Base-by-base conservation (phyloP, 805 yeast genomes). In the Yamadazyma laniorum region DNA sequence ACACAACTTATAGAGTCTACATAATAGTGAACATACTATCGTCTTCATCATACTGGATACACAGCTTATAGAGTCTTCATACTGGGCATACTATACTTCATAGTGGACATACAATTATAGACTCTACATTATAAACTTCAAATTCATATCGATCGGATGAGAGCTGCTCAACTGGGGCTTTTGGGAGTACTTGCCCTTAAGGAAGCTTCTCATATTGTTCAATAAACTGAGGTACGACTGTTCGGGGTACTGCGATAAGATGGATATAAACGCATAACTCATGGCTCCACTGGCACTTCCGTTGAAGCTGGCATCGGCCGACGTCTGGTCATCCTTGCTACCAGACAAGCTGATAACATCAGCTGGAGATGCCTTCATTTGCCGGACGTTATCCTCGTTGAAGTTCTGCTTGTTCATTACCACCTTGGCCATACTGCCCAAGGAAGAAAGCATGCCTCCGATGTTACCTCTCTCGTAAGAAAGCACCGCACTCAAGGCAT, bases 231-330 rank as follows among this genome's bases (percentile, higher is more conserved):
- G 52, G 41, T 59, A 64, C 14, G 59, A 44, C 48, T 64, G 70
- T 43, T 60, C 49, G 6, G 64, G 67, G 35, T 42, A 39, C 22
- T 56, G 56, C 6, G 45, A 36, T 40, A 63, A 43, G 7, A 54
- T 55, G 30, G 53, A 50, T 29, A 63, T 61, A 43, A 64, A 63
- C 2, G 67, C 53, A 63, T 64, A 63, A 38, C 63, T 55, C 70
- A 64, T 64, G 17, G 70, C 70, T 14, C 70, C 70, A 12, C 67
- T 63, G 26, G 56, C 56, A 35, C 35, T 51, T n/a, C 69, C 69
- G 35, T 45, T 50, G 40, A 62, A 62, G 14, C 43, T 48, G 5
- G 70, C 66, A 52, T 64, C 70, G 13, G 70, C 70, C 37, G 62
- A 54, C 6, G 70, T 64, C 46, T 64, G 70, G 47, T 61, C 66